A percentile compares a stretch with the other conserved stretches of the same genome.
Conservation (phyloP, 2,329 filamentous ascomycete genomes). For the Aureobasidium sp. region DNA sequence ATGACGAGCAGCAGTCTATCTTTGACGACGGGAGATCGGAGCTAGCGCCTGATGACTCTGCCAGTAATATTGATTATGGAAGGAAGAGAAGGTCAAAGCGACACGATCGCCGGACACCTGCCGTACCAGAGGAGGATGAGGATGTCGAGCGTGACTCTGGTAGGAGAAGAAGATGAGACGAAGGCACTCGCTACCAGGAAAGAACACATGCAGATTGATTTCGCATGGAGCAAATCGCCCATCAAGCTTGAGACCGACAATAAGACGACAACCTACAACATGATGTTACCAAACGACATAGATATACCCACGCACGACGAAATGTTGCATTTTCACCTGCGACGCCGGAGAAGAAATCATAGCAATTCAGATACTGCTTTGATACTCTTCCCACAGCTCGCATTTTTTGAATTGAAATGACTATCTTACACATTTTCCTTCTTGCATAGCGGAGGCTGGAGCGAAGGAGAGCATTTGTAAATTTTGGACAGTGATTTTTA, state of each 20-base stretch:
- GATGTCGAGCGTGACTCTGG: constrained; percentile 25
- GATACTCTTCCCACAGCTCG: too few species aligned
- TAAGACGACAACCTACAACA: neutral
- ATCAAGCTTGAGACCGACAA: neutral
- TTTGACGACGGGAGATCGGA: constrained; percentile 38
- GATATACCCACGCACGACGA: neutral
- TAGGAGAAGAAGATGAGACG: neutral
- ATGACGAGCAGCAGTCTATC: constrained; percentile 24
- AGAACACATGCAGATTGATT: neutral
- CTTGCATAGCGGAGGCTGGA: neutral
- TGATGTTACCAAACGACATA: neutral
- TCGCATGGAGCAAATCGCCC: neutral
- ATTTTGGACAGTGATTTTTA: neutral
- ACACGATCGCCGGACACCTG: constrained; percentile 51
- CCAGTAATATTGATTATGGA: constrained; percentile 73
- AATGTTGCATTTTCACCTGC: neutral
- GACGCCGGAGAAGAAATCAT: too few species aligned
- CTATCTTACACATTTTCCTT: neutral
- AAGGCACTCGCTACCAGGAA: neutral
- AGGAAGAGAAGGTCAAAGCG: constrained; percentile 56
- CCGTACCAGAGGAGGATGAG: constrained; percentile 62
- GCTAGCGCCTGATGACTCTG: constrained; percentile 70
- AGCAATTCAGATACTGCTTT: neutral
- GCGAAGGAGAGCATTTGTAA: neutral
- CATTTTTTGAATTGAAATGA: neutral